These are phyloP conservation scores for Arctium minus DNA, from an alignment of 129 eudicot species.

Conservation along the genomic window DNA sequence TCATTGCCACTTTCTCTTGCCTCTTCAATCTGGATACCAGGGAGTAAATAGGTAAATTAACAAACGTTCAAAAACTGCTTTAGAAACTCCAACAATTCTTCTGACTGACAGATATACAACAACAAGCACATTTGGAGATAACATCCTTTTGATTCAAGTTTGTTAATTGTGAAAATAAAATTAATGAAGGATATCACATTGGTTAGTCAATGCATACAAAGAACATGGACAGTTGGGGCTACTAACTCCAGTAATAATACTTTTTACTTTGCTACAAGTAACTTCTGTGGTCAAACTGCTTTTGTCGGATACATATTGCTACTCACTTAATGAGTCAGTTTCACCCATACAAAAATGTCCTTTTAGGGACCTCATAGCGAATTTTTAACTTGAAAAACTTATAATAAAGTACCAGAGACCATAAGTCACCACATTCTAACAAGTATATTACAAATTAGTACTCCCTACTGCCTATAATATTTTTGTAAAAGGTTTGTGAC, in stretches of 20 bases:
- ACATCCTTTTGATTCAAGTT: background rate
- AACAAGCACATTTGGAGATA: background rate
- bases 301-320: too few relatives aligned
- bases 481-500: too few relatives aligned
- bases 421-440: too few relatives aligned
- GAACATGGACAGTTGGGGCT: background rate
- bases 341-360: too few relatives aligned
- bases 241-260: background rate
- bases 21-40: conserved; percentile 62
- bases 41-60: background rate
- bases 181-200: background rate
- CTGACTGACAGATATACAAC: background rate
- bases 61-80: background rate
- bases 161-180: background rate
- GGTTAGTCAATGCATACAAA: background rate
- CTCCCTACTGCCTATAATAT: too few relatives aligned
- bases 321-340: too few relatives aligned
- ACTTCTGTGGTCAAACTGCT: too few relatives aligned
- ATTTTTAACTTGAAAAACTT: too few relatives aligned
- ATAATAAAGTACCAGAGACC: too few relatives aligned
- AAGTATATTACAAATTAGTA: too few relatives aligned
- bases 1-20: conserved; percentile 71
- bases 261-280: too few relatives aligned
- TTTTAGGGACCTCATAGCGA: too few relatives aligned
- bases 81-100: background rate